Evolutionary conservation across 176 grass and related monocot genomes (phyloP).

Genomic region (Rhynchospora pubera): DNA sequence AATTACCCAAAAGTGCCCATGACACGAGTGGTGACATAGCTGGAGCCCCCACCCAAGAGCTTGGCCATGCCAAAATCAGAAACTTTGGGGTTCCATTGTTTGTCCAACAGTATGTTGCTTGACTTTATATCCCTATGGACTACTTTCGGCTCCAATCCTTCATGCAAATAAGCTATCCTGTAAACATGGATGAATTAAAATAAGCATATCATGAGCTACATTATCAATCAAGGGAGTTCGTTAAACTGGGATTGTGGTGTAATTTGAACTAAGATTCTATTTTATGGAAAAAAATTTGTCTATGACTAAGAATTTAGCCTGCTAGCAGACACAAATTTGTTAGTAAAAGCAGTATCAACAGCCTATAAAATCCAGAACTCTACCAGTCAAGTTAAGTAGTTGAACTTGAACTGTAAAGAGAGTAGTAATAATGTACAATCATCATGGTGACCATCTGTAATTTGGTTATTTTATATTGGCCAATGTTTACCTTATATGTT

Average conservation of each 20-base stretch:
- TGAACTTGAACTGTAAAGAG: background rate
- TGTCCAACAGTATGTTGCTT: slow-evolving; percentile 93
- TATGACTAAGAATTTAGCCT: background rate
- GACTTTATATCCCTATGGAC: slow-evolving; percentile 97
- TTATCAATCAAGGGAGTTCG: background rate
- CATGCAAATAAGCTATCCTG: slow-evolving; percentile 93
- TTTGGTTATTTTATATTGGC: background rate
- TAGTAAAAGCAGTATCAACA: background rate
- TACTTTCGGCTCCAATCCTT: slow-evolving; percentile 94
- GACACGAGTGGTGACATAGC: slow-evolving; percentile 90
- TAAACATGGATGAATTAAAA: background rate
- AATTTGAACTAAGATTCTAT: background rate
- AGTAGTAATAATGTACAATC: background rate
- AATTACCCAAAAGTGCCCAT: slow-evolving; percentile 94
- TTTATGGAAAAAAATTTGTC: background rate
- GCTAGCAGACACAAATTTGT: background rate
- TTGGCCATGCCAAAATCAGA: slow-evolving; percentile 99
- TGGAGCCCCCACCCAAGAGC: slow-evolving; percentile 75
- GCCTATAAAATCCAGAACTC: background rate
- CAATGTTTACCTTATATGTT: background rate
- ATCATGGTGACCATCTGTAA: background rate
- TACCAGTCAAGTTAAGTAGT: background rate
- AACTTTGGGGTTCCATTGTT: slow-evolving; percentile 90
- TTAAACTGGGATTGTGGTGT: background rate
- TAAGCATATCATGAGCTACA: background rate